Conservation (phyloP, 2,329 filamentous ascomycete species). For the Fusarium piperis region DNA sequence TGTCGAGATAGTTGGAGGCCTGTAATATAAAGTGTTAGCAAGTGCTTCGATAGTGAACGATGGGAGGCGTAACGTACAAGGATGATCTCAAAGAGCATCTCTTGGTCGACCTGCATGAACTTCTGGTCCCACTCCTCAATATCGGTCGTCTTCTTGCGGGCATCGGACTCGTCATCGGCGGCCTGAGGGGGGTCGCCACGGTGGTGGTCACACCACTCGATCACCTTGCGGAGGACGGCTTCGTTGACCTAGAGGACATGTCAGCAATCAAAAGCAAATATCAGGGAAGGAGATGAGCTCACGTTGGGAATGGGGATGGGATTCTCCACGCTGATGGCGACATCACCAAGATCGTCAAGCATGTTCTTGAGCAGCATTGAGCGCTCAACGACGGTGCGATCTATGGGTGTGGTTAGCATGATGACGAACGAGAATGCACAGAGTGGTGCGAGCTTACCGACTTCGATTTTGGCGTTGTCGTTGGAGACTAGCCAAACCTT, state of each 20-base stretch:
- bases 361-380: slow-evolving; percentile 98
- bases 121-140: slow-evolving; percentile 99
- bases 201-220: slow-evolving; percentile 98
- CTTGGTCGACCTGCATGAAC: slow-evolving; percentile 99
- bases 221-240: slow-evolving; percentile 91
- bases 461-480: slow-evolving; percentile 57
- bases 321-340: slow-evolving; percentile 62
- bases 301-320: slow-evolving; percentile 90
- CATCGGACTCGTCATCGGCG: slow-evolving; percentile 90
- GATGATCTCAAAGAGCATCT: slow-evolving; percentile 99
- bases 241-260: slow-evolving; percentile 78
- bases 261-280: slow-evolving; percentile 24
- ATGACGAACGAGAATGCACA: slow-evolving; percentile 11
- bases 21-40: slow-evolving; percentile 49
- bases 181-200: slow-evolving; percentile 84
- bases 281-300: slow-evolving; percentile 43
- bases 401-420: slow-evolving; percentile 53
- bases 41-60: background rate
- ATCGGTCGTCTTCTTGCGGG: slow-evolving; percentile 97
- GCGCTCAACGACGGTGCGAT: slow-evolving; percentile 86
- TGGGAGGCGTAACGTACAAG: slow-evolving; percentile 67
- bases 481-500: slow-evolving; percentile 64
- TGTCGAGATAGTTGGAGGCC: slow-evolving; percentile 98
- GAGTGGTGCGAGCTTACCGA: slow-evolving; percentile 52
- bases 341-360: slow-evolving; percentile 88